These are phyloP conservation scores for Plectosphaerella plurivora DNA, from an alignment of 2,329 filamentous ascomycete genomes.

Conservation along the genomic window DNA sequence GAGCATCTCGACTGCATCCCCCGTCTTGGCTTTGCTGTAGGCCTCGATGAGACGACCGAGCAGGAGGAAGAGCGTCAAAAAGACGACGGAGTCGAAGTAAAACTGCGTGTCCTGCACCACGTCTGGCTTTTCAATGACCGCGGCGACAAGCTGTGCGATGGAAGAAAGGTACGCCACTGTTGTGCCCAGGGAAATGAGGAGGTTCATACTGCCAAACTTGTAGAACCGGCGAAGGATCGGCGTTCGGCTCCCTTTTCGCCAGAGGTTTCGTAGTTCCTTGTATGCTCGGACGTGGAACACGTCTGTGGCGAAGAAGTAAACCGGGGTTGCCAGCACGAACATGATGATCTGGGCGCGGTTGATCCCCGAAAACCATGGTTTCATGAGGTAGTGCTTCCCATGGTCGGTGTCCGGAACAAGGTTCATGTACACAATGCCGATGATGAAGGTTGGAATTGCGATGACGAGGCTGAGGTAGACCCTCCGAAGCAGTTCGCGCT, in stretches of 20 bases:
- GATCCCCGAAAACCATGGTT: conserved; percentile 66
- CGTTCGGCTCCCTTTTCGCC: conserved; percentile 69
- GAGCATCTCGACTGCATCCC: conserved; percentile 77
- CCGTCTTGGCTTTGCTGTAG: conserved; percentile 87
- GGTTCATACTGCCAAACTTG: conserved; percentile 96
- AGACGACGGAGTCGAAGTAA: conserved; percentile 93
- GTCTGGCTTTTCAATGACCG: conserved; percentile 33
- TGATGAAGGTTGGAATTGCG: conserved; percentile 77
- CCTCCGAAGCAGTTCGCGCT: conserved; percentile 64
- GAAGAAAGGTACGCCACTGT: conserved; percentile 84
- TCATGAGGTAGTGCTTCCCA: conserved; percentile 63
- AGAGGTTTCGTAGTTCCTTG: conserved; percentile 74
- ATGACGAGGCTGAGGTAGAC: conserved; percentile 63
- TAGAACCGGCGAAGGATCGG: conserved; percentile 74
- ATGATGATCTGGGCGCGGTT: conserved; percentile 75
- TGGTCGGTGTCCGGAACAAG: conserved; percentile 59
- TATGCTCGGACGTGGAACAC: conserved; percentile 76
- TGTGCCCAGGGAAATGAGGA: conserved; percentile 85
- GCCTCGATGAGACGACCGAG: conserved; percentile 72
- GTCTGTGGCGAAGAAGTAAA: conserved; percentile 84
- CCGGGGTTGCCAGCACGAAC: conserved; percentile 75
- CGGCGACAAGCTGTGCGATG: conserved; percentile 68
- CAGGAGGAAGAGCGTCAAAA: conserved; percentile 83
- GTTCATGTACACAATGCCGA: conserved; percentile 90
- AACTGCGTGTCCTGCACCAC: conserved; percentile 47